Evolutionary conservation across 1,284 basidiomycete species (phyloP).

Genomic region (Erythrobasidium hasegawianum): DNA sequence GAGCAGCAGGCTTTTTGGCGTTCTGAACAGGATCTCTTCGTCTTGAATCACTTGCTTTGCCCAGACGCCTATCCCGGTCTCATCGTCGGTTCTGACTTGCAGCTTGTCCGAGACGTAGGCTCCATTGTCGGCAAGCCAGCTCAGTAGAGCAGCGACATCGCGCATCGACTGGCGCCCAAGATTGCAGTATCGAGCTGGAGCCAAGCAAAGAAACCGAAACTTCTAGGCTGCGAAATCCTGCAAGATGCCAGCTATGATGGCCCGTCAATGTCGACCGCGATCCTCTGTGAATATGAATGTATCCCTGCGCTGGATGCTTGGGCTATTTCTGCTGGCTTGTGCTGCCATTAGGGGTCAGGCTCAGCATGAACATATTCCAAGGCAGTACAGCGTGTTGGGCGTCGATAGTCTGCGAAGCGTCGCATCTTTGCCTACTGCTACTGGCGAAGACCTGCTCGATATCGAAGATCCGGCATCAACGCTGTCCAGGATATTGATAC

Average conservation of each 20-base stretch:
- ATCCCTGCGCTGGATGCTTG: no score
- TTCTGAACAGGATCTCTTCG: conserved; percentile 20
- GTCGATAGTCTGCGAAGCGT: conserved; percentile 26
- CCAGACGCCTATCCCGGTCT: conserved; percentile 15
- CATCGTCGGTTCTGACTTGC: conserved; percentile 1
- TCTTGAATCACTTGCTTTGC: background rate
- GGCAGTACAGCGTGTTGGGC: conserved; percentile 34
- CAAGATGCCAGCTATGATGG: no score
- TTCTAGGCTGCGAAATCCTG: no score
- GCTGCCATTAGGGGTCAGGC: background rate
- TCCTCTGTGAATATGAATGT: no score
- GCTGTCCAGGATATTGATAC: conserved; percentile 41
- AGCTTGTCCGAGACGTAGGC: conserved; percentile 14
- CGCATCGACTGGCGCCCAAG: background rate
- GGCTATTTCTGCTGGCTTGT: no score
- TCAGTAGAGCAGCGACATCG: background rate
- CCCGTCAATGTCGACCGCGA: no score
- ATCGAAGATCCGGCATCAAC: conserved; percentile 33
- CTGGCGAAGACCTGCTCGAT: conserved; percentile 37
- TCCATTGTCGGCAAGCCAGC: conserved; percentile 12
- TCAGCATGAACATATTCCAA: background rate
- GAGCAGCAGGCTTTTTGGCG: conserved; percentile 20
- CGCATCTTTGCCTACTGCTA: conserved; percentile 14
- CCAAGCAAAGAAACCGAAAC: no score
- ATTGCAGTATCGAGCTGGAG: background rate